Base-by-base conservation (phyloP, 129 eudicot genomes). In the Chrysanthemum makinoi region DNA sequence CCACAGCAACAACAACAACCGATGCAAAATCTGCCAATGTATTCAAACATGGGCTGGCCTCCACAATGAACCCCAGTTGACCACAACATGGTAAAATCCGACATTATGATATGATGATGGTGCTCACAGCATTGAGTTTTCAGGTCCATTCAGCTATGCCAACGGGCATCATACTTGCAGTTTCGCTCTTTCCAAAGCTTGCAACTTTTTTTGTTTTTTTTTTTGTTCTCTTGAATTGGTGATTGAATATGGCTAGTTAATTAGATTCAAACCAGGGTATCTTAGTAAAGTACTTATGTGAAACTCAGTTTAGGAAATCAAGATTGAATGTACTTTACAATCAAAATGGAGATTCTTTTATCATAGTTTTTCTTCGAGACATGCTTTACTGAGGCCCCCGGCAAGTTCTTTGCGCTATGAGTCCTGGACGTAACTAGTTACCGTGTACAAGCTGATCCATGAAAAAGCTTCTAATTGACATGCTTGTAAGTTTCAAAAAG, bases 1-100 rank as follows among this genome's bases (percentile, higher is more conserved):
- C 79, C 30, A n/a, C 66, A 67, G 1, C 73, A 68, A 1, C 79
- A 68, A 1, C 76, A 72, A 44, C 76, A 70, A 43, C 87, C 83
- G 6, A 78, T 78, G 58, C 92, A 80, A 63, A 85, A 62, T 74
- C 66, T 87, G 78, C 84, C 86, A 11, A 80, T 87, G 90, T 89
- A 81, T 78, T 53, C 82, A 20, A 83, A 80, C 69, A 84, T 90
- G 83, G 90, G 83, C 63, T 89, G 95, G 96, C 76, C 89, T 75
- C 84, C 52, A 77, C 83, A 71, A 79, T 83, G 58, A 88, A 86
- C 72, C 85, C 82, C 18, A 76, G 84, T 69, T 83, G 78, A 77
- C 50, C 14, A 55, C 17, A 74, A 70, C 61, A 60, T 75, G 48
- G 62, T 24, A 24, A 62, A 69, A 62, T 62, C 65, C 54, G 46